Evolutionary conservation across 805 yeast genomes (phyloP).

Genomic region (Candida silvicultrix): DNA sequence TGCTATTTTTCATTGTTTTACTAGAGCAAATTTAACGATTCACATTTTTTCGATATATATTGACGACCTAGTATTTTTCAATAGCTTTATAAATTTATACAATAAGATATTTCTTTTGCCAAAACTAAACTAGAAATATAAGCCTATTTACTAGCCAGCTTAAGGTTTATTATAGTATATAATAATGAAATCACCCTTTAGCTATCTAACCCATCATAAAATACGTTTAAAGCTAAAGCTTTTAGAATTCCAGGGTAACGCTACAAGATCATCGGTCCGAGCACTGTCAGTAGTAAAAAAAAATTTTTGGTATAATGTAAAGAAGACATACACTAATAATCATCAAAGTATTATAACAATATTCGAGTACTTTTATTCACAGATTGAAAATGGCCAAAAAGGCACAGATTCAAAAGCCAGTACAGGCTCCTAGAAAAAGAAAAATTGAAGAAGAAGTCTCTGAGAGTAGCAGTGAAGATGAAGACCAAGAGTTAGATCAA

Average conservation of each 20-base stretch:
- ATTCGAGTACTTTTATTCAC: not conserved
- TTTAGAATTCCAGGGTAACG: not conserved
- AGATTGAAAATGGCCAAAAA: not conserved
- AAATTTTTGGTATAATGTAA: not conserved
- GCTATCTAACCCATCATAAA: too few relatives aligned
- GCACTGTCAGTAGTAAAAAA: not conserved
- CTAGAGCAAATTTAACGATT: too few relatives aligned
- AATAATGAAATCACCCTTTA: too few relatives aligned
- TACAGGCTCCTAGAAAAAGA: constrained; percentile 13
- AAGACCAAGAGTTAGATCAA: constrained; percentile 13
- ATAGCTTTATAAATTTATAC: too few relatives aligned
- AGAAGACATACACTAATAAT: not conserved
- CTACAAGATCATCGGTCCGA: not conserved
- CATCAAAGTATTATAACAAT: too few relatives aligned
- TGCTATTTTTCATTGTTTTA: too few relatives aligned
- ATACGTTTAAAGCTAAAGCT: too few relatives aligned
- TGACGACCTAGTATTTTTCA: too few relatives aligned
- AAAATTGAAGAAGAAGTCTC: constrained; percentile 8
- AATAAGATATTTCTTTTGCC: too few relatives aligned
- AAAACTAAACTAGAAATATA: too few relatives aligned
- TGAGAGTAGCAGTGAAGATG: constrained; percentile 3
- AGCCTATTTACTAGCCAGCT: too few relatives aligned
- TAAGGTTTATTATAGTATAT: not conserved
- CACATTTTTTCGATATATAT: too few relatives aligned
- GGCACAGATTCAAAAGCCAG: not conserved